Base-by-base conservation (phyloP, 768 basidiomycete species). In the Kwoniella mangroviensis region DNA sequence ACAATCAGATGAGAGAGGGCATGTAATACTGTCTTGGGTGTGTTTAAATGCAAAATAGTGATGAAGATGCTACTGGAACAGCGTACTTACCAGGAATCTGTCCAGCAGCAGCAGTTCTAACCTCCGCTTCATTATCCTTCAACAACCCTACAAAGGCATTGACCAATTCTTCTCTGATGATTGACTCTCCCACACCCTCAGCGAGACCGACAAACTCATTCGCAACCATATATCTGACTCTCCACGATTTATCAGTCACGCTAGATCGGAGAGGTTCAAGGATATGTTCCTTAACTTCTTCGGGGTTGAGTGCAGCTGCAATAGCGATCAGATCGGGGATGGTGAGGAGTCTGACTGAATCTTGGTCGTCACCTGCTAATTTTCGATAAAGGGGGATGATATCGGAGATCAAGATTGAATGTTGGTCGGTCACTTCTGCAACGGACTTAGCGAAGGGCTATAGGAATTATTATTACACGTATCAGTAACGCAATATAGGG, bases 41-140 rank as follows among this genome's bases (percentile, higher is more conserved):
- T 7, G 6, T 34, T 7, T 7, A 62, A 26, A 24, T 21, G 26
- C 19, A 9, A 15, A 1, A 43, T 42, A 64, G 26, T 10, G 19
- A 1, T 17, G n/a, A 1, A 13, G 4, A 6, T 12, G 81, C 84
- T 7, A 34, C 1, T 34, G 34, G 1, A 7, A 34, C 34, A 0
- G 34, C 34, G 34, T 34, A 34, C 34, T 72, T 82, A 95, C 96
- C 96, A 83, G 97, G 97, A 73, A 99, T 93, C 83, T 98, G 97
- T 49, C 92, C 93, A 49, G 96, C 90, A 62, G 92, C 94, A 53
- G 97, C 96, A 60, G 95, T 98, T 73, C 95, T 89, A 52, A 98
- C 97, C 84, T 99, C 97, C 21, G 97, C 97, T 84, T 99, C 97
- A 78, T 96, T 96, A 80, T 99, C 97, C 84, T 98, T 98, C 79